Percentiles rank a stretch among this genome's conserved stretches.
Evolutionary conservation across 768 basidiomycete species (phyloP).

Genomic region (Mycena rosella): DNA sequence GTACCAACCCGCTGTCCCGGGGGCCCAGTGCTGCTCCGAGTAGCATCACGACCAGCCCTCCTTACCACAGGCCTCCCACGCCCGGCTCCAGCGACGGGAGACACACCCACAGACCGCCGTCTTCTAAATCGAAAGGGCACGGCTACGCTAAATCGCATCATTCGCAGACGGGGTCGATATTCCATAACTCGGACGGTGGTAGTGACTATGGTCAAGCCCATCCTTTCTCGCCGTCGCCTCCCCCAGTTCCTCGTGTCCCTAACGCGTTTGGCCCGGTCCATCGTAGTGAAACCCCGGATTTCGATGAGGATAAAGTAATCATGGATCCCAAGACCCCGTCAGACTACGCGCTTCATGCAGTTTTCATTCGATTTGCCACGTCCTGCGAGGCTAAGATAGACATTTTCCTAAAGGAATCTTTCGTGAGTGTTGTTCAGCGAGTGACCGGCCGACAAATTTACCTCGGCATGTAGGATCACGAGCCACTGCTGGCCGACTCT

Average conservation of each 20-base stretch:
- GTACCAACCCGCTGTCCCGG: constrained; percentile 52
- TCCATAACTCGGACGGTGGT: constrained; percentile 76
- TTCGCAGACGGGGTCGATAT: constrained; percentile 81
- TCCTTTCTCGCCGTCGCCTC: constrained; percentile 71
- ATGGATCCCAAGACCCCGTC: constrained; percentile 86
- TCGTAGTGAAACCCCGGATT: constrained; percentile 70
- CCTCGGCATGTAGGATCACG: constrained; percentile 69
- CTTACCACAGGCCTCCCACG: constrained; percentile 71
- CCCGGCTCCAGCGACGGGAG: constrained; percentile 64
- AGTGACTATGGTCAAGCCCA: constrained; percentile 72
- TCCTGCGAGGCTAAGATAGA: constrained; percentile 87
- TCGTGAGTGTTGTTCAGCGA: constrained; percentile 60
- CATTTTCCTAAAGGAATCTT: constrained; percentile 72
- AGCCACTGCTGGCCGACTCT: constrained; percentile 72
- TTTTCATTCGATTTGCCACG: constrained; percentile 89
- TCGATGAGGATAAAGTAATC: constrained; percentile 76
- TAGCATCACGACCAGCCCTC: constrained; percentile 60
- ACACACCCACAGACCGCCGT: constrained; percentile 45
- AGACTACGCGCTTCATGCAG: constrained; percentile 89
- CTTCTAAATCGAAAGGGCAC: constrained; percentile 68
- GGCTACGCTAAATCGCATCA: constrained; percentile 78
- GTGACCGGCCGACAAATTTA: not conserved
- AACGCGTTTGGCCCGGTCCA: constrained; percentile 62
- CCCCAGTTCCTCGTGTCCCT: constrained; percentile 85
- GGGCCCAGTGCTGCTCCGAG: constrained; percentile 48